Evolutionary conservation across 2,329 filamentous ascomycete species (phyloP).

Genomic region (Alternaria alternata): DNA sequence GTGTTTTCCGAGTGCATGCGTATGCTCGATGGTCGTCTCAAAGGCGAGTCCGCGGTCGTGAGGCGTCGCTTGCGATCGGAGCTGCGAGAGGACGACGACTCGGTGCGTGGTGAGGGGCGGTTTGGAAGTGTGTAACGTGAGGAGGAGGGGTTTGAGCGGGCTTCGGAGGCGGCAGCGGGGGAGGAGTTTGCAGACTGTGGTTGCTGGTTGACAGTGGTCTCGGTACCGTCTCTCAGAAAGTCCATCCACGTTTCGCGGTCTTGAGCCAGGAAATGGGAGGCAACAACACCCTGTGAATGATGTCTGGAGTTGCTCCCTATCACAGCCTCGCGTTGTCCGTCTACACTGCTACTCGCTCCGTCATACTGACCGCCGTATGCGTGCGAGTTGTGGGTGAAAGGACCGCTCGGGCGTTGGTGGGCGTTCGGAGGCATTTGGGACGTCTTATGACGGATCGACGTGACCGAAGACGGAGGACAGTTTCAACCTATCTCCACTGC

Average conservation of each 20-base stretch:
- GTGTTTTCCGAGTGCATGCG: constrained; percentile 29
- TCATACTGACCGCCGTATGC: constrained; percentile 24
- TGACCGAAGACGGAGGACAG: constrained; percentile 7
- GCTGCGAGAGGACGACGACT: constrained; percentile 30
- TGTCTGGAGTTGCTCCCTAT: constrained; percentile 13
- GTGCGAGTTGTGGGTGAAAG: constrained; percentile 27
- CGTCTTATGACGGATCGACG: constrained; percentile 2
- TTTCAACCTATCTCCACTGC: constrained; percentile 2
- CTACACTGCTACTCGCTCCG: constrained; percentile 18
- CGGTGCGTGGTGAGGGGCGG: constrained; percentile 27
- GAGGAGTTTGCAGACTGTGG: constrained; percentile 8
- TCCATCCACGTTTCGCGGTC: constrained; percentile 48
- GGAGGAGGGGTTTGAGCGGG: constrained; percentile 16
- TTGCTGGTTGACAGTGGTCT: constrained; percentile 20
- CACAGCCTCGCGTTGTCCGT: constrained; percentile 6
- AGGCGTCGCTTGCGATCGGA: constrained; percentile 49
- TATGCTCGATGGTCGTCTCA: constrained; percentile 39
- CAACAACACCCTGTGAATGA: constrained; percentile 33
- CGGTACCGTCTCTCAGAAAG: constrained; percentile 40
- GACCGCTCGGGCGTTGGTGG: constrained; percentile 14
- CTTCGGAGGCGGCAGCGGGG: constrained; percentile 15
- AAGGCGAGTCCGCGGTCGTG: constrained; percentile 44
- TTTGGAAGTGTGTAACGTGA: constrained; percentile 31
- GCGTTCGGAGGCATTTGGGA: constrained; percentile 24
- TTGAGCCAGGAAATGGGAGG: constrained; percentile 40